Percentiles rank a stretch among this genome's conserved stretches.
Evolutionary conservation across 352 stramenopile species (phyloP).

Genomic region (Blastocystis sp.): DNA sequence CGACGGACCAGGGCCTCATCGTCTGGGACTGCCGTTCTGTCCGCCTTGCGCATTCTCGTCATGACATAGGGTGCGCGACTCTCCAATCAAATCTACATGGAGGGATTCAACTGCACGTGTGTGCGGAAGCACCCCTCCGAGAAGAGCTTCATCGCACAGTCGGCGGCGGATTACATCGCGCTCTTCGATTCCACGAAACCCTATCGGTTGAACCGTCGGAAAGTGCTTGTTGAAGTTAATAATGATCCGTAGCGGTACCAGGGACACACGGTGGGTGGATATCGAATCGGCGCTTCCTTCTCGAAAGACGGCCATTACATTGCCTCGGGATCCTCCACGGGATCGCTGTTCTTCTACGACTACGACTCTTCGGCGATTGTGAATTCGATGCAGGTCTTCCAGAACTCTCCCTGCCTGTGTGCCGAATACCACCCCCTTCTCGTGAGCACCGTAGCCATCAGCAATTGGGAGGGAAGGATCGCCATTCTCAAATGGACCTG

Average conservation of each 20-base stretch:
- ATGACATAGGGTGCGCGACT: conserved; percentile 12
- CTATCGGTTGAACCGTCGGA: conserved; percentile 31
- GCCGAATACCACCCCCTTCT: conserved; percentile 35
- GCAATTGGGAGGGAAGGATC: conserved; percentile 53
- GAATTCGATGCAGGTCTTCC: not conserved
- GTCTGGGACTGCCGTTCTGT: conserved; percentile 48
- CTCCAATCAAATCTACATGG: conserved; percentile 55
- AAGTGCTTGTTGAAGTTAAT: not conserved
- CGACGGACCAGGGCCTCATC: conserved; percentile 43
- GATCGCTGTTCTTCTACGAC: conserved; percentile 29
- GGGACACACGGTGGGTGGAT: conserved; percentile 30
- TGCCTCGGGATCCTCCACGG: conserved; percentile 8
- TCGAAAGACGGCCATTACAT: conserved; percentile 28
- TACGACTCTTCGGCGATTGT: conserved; percentile 27
- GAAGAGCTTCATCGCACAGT: conserved; percentile 44
- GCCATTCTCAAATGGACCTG: conserved; percentile 24
- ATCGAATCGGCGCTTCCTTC: conserved; percentile 41
- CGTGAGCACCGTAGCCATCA: conserved; percentile 28
- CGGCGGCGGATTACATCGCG: conserved; percentile 38
- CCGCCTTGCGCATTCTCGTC: not conserved
- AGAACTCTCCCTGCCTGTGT: conserved; percentile 1
- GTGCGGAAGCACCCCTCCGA: conserved; percentile 44
- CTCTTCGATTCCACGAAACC: conserved; percentile 59
- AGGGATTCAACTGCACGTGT: conserved; percentile 46
- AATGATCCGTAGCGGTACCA: conserved; percentile 29